Conservation (phyloP, 2,329 filamentous ascomycete species). For the Fusarium globosum region DNA sequence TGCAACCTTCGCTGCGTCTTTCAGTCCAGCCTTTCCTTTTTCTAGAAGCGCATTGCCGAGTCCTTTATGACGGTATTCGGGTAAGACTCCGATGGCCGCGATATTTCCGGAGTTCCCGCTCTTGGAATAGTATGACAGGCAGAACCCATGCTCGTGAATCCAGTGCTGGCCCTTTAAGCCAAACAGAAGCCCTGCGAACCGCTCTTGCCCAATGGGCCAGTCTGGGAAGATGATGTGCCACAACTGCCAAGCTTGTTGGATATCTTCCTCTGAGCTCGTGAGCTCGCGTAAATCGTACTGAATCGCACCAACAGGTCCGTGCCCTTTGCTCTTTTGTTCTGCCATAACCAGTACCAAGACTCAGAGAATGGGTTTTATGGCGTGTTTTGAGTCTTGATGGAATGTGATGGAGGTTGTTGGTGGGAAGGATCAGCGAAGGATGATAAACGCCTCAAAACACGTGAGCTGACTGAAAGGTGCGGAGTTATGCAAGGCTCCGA, state of each 20-base stretch:
- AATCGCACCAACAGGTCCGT: rapidly evolving
- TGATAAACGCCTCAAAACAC: conserved; percentile 1
- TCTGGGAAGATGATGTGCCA: conserved; percentile 38
- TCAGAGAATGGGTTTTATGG: rapidly evolving
- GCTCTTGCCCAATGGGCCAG: conserved; percentile 28
- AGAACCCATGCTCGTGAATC: conserved; percentile 35
- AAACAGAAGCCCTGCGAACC: conserved; percentile 22
- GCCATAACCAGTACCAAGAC: background rate
- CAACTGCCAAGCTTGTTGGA: conserved; percentile 27
- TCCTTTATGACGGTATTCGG: conserved; percentile 30
- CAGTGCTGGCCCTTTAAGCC: conserved; percentile 12
- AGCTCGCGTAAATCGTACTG: conserved; percentile 22
- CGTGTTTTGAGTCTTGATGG: rapidly evolving
- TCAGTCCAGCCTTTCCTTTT: conserved; percentile 4
- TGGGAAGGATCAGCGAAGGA: background rate
- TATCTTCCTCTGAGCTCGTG: conserved; percentile 26
- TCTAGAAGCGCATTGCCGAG: conserved; percentile 33
- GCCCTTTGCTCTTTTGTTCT: background rate
- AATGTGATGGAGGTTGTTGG: background rate
- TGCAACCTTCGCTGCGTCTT: background rate
- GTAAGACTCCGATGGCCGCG: conserved; percentile 34
- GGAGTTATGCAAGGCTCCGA: conserved; percentile 10
- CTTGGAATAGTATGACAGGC: conserved; percentile 22
- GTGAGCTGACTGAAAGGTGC: conserved; percentile 9
- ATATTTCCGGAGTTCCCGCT: conserved; percentile 13